phyloP scores from a whole-genome alignment of 257 asterid species.

The Solanum gracilifrons region DNA sequence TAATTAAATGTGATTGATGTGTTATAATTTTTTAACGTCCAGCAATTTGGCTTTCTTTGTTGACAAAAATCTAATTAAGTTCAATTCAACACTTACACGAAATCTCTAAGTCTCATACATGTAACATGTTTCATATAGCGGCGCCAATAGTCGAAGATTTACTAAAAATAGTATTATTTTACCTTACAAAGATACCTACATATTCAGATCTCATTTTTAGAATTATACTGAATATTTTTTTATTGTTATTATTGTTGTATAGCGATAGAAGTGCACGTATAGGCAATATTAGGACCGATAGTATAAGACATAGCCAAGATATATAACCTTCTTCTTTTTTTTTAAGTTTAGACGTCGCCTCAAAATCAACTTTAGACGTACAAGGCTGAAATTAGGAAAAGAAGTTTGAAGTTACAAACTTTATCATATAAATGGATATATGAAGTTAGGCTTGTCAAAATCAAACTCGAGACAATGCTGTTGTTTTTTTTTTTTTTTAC shows the following conservation, averaged over 20 bases:
- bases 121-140: neutral
- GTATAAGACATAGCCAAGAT: neutral
- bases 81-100: neutral
- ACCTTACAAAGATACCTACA: too few relatives aligned
- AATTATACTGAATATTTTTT: too few relatives aligned
- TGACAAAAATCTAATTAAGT: neutral
- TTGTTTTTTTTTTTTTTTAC: neutral
- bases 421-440: neutral
- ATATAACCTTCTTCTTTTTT: neutral
- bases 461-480: neutral
- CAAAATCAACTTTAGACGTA: neutral
- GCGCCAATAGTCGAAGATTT: too few relatives aligned
- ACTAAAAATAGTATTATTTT: too few relatives aligned
- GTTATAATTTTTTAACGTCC: neutral
- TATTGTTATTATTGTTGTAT: neutral
- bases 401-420: neutral
- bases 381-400: neutral
- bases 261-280: neutral
- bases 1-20: neutral
- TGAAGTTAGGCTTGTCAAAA: neutral
- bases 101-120: neutral
- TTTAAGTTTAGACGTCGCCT: neutral
- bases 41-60: neutral
- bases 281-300: neutral
- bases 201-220: neutral